Evolutionary conservation across 805 yeast species (phyloP).

Genomic region (Myxozyma neotropica): DNA sequence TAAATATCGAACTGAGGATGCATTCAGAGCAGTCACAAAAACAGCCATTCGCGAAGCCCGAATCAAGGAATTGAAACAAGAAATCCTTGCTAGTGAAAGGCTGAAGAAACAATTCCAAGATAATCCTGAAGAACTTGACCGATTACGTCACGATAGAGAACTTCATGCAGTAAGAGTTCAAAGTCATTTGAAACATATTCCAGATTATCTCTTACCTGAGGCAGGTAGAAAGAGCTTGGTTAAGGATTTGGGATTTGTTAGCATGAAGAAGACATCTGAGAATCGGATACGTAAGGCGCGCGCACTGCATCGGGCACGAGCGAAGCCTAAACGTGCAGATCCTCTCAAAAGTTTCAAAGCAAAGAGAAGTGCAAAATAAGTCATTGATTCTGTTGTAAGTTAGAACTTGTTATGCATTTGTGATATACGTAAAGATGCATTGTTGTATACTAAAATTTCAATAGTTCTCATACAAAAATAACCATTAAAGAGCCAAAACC

Average conservation of each 20-base stretch:
- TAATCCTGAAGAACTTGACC: slow-evolving; percentile 89
- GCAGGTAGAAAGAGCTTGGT: slow-evolving; percentile 35
- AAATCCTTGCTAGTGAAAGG: slow-evolving; percentile 83
- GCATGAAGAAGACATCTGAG: slow-evolving; percentile 34
- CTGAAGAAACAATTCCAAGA: slow-evolving; percentile 94
- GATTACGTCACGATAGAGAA: slow-evolving; percentile 89
- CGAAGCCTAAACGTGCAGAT: slow-evolving; percentile 46
- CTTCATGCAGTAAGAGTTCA: slow-evolving; percentile 81
- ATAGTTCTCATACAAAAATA: no score
- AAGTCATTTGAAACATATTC: slow-evolving; percentile 85
- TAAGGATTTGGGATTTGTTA: slow-evolving; percentile 35
- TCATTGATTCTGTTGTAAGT: neutral
- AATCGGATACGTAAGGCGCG: slow-evolving; percentile 38
- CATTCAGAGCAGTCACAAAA: slow-evolving; percentile 90
- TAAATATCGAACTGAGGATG: slow-evolving; percentile 95
- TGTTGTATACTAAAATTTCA: no score
- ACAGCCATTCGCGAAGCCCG: slow-evolving; percentile 92
- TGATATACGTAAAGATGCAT: no score
- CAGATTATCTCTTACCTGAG: slow-evolving; percentile 85
- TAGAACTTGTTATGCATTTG: no score
- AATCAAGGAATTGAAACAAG: slow-evolving; percentile 82
- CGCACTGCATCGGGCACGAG: slow-evolving; percentile 25
- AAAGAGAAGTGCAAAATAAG: slow-evolving; percentile 27
- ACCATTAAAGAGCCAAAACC: no score
- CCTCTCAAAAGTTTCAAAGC: slow-evolving; percentile 63